These are phyloP conservation scores for Cucurbita moschata DNA, from an alignment of 306 rosid genomes.

Conservation along the genomic window DNA sequence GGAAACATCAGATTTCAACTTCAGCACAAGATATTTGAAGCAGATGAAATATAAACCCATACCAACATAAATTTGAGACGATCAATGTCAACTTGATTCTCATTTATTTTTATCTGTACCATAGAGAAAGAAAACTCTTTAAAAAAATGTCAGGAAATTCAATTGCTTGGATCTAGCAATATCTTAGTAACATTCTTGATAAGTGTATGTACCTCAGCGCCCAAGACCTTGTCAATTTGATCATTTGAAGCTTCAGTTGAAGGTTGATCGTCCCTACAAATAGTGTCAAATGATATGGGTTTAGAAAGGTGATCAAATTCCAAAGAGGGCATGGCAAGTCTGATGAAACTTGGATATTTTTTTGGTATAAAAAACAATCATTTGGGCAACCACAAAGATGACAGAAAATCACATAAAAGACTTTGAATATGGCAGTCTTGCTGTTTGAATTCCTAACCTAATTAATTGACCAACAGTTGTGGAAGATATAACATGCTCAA, in stretches of 20 bases:
- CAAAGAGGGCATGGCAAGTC: not conserved
- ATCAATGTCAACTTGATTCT: slow-evolving; percentile 40
- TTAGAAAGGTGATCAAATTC: not conserved
- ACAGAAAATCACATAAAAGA: not conserved
- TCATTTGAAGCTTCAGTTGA: slow-evolving; percentile 28
- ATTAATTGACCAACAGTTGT: slow-evolving; percentile 12
- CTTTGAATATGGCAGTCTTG: not conserved
- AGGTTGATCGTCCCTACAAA: slow-evolving; percentile 35
- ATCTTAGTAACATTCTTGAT: not conserved
- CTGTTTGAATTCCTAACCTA: slow-evolving; percentile 27
- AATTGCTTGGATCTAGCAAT: not conserved
- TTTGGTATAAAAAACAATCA: not conserved
- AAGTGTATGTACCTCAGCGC: slow-evolving; percentile 34
- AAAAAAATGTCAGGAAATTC: slow-evolving; percentile 12
- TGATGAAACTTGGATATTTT: not conserved
- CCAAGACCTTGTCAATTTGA: slow-evolving; percentile 18
- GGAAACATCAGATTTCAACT: not conserved
- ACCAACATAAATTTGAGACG: slow-evolving; percentile 83
- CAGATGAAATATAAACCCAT: slow-evolving; percentile 12
- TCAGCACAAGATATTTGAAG: not conserved
- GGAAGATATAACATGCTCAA: slow-evolving; percentile 22
- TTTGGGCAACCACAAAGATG: not conserved
- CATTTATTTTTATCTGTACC: slow-evolving; percentile 36
- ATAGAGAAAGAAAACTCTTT: slow-evolving; percentile 11
- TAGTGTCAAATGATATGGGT: slow-evolving; percentile 5